Evolutionary conservation across 371 early-diverging fungal genomes (phyloP).

Genomic region (Mortierella polycephala): DNA sequence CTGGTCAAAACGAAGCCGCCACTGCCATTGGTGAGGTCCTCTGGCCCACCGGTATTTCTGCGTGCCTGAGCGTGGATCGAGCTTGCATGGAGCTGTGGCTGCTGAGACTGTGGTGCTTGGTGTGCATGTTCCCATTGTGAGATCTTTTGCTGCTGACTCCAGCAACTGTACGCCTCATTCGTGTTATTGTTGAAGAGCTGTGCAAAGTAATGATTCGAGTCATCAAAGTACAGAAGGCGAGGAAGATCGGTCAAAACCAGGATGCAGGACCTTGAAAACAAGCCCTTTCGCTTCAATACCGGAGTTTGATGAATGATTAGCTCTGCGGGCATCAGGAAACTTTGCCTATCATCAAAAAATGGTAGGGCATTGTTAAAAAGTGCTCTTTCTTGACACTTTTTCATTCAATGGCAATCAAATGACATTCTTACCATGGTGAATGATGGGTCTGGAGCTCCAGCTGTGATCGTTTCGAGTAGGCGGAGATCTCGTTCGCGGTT

Average conservation of each 20-base stretch:
- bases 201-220: slow-evolving; percentile 52
- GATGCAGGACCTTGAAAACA: slow-evolving; percentile 69
- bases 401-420: neutral
- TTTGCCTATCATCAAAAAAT: slow-evolving; percentile 13
- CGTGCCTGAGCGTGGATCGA: slow-evolving; percentile 1
- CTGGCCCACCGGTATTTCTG: slow-evolving; percentile 10
- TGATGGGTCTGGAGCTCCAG: slow-evolving; percentile 26
- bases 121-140: slow-evolving; percentile 20
- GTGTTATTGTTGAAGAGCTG: slow-evolving; percentile 46
- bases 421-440: slow-evolving; percentile 34
- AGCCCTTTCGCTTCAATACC: slow-evolving; percentile 68
- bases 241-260: slow-evolving; percentile 79
- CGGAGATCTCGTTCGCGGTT: slow-evolving; percentile 54
- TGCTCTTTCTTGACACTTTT: neutral
- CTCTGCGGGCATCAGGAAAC: slow-evolving; percentile 68
- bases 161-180: slow-evolving; percentile 27
- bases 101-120: slow-evolving; percentile 1
- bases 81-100: slow-evolving; percentile 8
- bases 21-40: slow-evolving; percentile 16
- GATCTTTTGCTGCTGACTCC: slow-evolving; percentile 34
- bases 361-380: neutral
- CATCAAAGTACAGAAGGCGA: slow-evolving; percentile 75
- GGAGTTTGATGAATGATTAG: slow-evolving; percentile 69
- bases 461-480: slow-evolving; percentile 36
- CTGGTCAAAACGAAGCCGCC: slow-evolving; percentile 26